Conservation (phyloP, 2,329 filamentous ascomycete species). For the Colletotrichum agaves region DNA sequence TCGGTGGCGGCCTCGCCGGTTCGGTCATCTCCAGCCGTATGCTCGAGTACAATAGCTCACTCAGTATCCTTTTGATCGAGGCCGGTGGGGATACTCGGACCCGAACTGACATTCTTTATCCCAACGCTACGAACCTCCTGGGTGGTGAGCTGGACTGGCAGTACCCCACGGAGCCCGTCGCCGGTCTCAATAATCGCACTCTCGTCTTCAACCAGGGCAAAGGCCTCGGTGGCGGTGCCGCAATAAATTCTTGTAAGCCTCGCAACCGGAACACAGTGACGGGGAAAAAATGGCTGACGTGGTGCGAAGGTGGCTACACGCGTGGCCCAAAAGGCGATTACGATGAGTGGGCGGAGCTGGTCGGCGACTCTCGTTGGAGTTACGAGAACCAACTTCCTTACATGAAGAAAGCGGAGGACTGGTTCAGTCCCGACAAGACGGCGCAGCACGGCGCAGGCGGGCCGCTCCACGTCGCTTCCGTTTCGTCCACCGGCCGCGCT, state of each 20-base stretch:
- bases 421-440: constrained; percentile 42
- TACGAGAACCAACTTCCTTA: constrained; percentile 49
- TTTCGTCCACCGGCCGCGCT: constrained; percentile 45
- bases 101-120: constrained; percentile 22
- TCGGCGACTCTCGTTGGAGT: constrained; percentile 50
- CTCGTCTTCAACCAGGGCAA: constrained; percentile 21
- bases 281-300: not conserved
- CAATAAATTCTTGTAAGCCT: constrained; percentile 24
- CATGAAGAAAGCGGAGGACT: constrained; percentile 34
- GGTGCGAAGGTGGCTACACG: constrained; percentile 50
- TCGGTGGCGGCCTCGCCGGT: constrained; percentile 51
- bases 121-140: constrained; percentile 27
- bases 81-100: constrained; percentile 43
- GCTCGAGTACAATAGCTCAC: constrained; percentile 38
- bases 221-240: constrained; percentile 25
- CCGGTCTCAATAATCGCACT: constrained; percentile 1
- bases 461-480: constrained; percentile 48
- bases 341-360: constrained; percentile 52
- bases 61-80: constrained; percentile 51
- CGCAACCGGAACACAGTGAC: not conserved
- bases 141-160: constrained; percentile 47
- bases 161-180: constrained; percentile 45
- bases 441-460: constrained; percentile 53
- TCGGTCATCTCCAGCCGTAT: constrained; percentile 50
- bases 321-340: constrained; percentile 57